Evolutionary conservation across 768 basidiomycete genomes (phyloP).

Genomic region (Artomyces pyxidatus): DNA sequence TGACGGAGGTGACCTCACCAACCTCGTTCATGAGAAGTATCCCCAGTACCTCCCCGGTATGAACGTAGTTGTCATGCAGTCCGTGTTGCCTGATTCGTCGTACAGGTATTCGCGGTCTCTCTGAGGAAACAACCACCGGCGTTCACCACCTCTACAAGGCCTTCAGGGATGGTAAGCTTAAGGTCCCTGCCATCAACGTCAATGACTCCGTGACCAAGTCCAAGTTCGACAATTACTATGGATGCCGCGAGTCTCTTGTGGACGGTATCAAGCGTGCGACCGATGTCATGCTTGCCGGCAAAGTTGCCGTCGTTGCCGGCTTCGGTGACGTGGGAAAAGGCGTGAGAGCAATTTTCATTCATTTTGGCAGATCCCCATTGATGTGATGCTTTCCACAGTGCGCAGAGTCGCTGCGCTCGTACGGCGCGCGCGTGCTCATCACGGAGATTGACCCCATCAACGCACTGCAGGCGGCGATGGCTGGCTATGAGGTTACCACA

Average conservation of each 20-base stretch:
- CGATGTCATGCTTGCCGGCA: slow-evolving; percentile 99
- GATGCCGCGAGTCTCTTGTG: slow-evolving; percentile 98
- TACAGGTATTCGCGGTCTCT: slow-evolving; percentile 82
- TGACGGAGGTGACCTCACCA: slow-evolving; percentile 96
- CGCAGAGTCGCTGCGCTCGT: slow-evolving; percentile 94
- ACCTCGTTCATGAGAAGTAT: slow-evolving; percentile 92
- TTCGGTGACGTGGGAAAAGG: slow-evolving; percentile 99
- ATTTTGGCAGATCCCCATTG: background rate
- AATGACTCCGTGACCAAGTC: slow-evolving; percentile 99
- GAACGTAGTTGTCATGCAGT: slow-evolving; percentile 11
- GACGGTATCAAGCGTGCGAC: slow-evolving; percentile 99
- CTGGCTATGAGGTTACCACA: slow-evolving; percentile 96
- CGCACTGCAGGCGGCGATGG: slow-evolving; percentile 99
- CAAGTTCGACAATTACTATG: slow-evolving; percentile 98
- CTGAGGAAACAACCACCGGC: slow-evolving; percentile 99
- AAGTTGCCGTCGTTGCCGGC: slow-evolving; percentile 97
- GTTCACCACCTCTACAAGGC: slow-evolving; percentile 99
- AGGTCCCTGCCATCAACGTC: slow-evolving; percentile 98
- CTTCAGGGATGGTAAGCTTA: slow-evolving; percentile 91
- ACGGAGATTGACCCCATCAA: slow-evolving; percentile 99
- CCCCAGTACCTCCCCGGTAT: slow-evolving; percentile 77
- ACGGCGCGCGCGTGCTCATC: slow-evolving; percentile 91
- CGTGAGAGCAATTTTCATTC: slow-evolving; percentile 41
- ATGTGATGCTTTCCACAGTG: slow-evolving; percentile 43
- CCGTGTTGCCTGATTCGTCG: slow-evolving; percentile 2